Base-by-base conservation (phyloP, 768 basidiomycete species). In the Udeniomyces megalosporus region DNA sequence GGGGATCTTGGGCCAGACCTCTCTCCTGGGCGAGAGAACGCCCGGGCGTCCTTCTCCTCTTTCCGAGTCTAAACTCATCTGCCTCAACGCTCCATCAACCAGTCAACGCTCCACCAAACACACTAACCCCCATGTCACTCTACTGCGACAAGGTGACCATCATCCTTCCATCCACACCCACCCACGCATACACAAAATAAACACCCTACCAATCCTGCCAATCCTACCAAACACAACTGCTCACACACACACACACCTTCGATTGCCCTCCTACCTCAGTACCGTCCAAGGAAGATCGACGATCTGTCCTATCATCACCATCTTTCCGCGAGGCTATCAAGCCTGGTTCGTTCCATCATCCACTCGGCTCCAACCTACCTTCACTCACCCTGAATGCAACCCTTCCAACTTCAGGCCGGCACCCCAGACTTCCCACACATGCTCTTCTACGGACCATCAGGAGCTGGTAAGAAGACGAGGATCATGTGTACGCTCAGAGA, bases 401-500 rank as follows among this genome's bases (percentile, higher is more conserved):
- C n/a, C n/a, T n/a, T n/a, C n/a, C n/a, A n/a, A n/a, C n/a, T 44
- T 1, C 69, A 90, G 88, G 84, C 92, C 0, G 80, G 82, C 1
- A 84, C 88, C 1, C 88, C 88, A 0, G 92, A 97, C 77, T 96
- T 99, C 71, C 93, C 93, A 8, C 93, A 99, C 72, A 84, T 95
- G 77, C 81, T 99, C 1, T 93, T 97, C 76, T 99, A 96, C 70
- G 93, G 93, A 0, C 93, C 93, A 10, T 88, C 88, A 4, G 93
- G 93, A 24, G 90, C 93, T 15, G 93, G 93, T 17, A 97, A 97
- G 78, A 99, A 99, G 80, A 97, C 93, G 48, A 79, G 93, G 42
- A 90, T 97, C 68, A 84, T 84, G 68, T 88, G 86, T 66, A 92
- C 88, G 6, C 72, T 99, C 62, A 78, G 84, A 66, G 84, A 95